phyloP scores from a whole-genome alignment of 2,329 filamentous ascomycete genomes.

The Blastomyces gilchristii region DNA sequence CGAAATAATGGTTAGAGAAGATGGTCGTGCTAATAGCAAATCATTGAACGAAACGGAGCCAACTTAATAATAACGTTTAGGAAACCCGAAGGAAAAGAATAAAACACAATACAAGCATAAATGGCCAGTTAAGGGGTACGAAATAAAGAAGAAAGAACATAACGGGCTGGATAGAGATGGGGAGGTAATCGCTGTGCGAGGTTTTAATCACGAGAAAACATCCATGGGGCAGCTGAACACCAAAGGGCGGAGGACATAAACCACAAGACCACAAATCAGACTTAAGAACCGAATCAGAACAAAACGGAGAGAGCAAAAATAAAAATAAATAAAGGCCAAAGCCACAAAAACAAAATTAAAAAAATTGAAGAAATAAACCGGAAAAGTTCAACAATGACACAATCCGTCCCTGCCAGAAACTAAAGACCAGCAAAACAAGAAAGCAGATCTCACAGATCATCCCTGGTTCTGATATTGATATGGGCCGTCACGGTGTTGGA shows the following conservation, averaged over 20 bases:
- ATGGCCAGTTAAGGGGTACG: too few relatives aligned
- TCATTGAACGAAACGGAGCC: not conserved
- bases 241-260: not conserved
- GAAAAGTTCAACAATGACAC: not conserved
- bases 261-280: not conserved
- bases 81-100: not conserved
- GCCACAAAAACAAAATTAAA: not conserved
- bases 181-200: not conserved
- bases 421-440: not conserved
- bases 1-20: not conserved
- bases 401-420: not conserved
- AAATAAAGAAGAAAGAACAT: not conserved
- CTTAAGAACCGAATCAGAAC: not conserved
- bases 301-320: not conserved
- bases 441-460: not conserved
- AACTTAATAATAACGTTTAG: not conserved
- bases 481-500: not conserved
- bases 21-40: not conserved
- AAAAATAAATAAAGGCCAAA: not conserved
- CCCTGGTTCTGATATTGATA: conserved; percentile 8
- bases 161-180: not conserved
- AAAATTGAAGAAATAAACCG: not conserved
- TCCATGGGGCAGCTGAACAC: not conserved
- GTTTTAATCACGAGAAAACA: not conserved
- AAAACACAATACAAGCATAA: not conserved